Evolutionary conservation across 2,329 filamentous ascomycete genomes (phyloP).

Genomic region (Penicillium sp.): DNA sequence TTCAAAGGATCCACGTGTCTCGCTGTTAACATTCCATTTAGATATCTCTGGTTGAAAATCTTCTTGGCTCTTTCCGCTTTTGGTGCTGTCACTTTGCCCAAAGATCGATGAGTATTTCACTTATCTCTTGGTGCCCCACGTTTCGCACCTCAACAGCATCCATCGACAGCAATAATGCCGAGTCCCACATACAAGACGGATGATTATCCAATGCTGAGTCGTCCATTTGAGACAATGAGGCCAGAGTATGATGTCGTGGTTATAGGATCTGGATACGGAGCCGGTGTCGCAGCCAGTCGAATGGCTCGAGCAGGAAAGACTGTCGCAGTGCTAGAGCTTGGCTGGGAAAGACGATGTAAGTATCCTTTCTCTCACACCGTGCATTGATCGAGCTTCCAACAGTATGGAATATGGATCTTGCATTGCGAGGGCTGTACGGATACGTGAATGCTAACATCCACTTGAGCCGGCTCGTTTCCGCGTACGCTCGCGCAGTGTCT

Average conservation of each 20-base stretch:
- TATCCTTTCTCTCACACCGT: neutral
- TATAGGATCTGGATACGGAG: conserved; percentile 66
- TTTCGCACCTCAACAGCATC: neutral
- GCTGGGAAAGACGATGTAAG: conserved; percentile 58
- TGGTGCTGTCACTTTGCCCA: neutral
- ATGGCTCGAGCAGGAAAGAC: conserved; percentile 58
- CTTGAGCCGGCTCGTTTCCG: conserved; percentile 14
- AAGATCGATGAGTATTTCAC: neutral
- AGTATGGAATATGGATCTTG: no score
- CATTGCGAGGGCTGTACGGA: neutral
- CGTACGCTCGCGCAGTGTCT: conserved; percentile 9
- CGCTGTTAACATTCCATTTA: neutral
- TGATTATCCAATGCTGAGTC: conserved; percentile 8
- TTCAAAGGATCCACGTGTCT: neutral
- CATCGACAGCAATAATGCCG: neutral
- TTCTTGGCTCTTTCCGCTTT: neutral
- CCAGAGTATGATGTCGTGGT: conserved; percentile 60
- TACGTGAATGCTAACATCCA: neutral
- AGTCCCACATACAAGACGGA: neutral
- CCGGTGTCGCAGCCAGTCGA: conserved; percentile 60
- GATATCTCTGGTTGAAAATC: neutral
- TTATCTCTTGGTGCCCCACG: neutral
- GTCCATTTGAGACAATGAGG: conserved; percentile 4
- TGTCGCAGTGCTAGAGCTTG: conserved; percentile 62
- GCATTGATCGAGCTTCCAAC: neutral